Base-by-base conservation (phyloP, 306 rosid species). In the Corylus heterophylla region DNA sequence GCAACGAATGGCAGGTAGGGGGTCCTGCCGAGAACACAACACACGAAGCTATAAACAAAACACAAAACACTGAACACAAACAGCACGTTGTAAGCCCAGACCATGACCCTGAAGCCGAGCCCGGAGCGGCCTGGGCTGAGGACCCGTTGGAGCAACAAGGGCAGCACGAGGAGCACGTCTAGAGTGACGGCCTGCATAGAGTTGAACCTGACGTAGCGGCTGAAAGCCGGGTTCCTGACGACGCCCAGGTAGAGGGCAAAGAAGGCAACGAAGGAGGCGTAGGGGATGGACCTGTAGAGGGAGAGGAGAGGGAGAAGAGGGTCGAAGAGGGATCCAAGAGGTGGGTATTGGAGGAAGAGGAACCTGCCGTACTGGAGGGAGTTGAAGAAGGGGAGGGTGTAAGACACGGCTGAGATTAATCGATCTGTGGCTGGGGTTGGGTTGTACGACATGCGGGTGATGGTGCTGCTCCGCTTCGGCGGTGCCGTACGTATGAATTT, bases 251-350 rank as follows among this genome's bases (percentile, higher is more conserved):
- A 95, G 70, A 93, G 90, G 0, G 97, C 97, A 52, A 95, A 93
- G 92, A 95, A 95, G 42, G 99, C 99, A 3, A 95, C 77, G 83
- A 95, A 93, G 85, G 94, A 90, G 59, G 97, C 54, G 89, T 95
- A 90, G 0, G 98, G 98, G 61, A 94, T 59, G 29, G 98, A 95
- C 74, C 96, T 76, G 69, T 95, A 92, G 62, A 92, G 86, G 14
- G 85, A 14, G 25, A 92, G 47, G n/a, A 95, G 63, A 9, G 98
- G 96, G 20, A 95, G 25, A n/a, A 95, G 66, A 0, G 99, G 99
- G 5, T 93, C 87, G 77, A 95, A 86, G 80, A 90, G 79, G 12
- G 86, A 31, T 12, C 92, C 94, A 18, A 95, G 45, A 12, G n/a
- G 63, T 0, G 97, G 96, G 88, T 78, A 75, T 69, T 89, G 94